Conservation (phyloP, 768 basidiomycete genomes). For the Cytidiella melzeri region DNA sequence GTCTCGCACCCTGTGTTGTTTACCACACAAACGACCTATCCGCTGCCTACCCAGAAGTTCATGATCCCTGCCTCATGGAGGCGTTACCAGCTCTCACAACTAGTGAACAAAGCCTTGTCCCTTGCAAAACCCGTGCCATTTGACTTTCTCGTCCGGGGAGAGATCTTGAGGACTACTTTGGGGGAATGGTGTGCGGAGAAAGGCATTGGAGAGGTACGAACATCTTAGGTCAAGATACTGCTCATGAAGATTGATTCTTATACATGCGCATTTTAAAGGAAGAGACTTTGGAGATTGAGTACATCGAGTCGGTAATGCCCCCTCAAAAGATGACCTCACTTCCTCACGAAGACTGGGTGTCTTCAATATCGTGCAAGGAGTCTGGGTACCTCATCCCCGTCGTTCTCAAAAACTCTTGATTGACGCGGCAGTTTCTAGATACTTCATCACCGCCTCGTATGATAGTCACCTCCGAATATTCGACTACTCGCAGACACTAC, state of each 20-base stretch:
- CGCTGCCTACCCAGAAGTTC: conserved; percentile 82
- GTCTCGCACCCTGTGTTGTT: conserved; percentile 58
- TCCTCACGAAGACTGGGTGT: conserved; percentile 93
- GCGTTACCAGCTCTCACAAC: conserved; percentile 94
- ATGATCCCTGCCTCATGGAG: conserved; percentile 88
- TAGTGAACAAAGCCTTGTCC: conserved; percentile 89
- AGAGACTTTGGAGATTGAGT: conserved; percentile 89
- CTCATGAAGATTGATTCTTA: background rate
- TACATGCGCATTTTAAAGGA: conserved; percentile 41
- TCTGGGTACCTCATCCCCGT: conserved; percentile 35
- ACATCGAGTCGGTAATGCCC: conserved; percentile 84
- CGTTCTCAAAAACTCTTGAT: background rate
- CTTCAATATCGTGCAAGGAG: conserved; percentile 60
- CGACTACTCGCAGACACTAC: conserved; percentile 56
- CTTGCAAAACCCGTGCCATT: conserved; percentile 77
- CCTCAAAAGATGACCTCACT: conserved; percentile 75
- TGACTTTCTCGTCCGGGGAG: conserved; percentile 86
- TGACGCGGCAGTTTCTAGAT: conserved; percentile 33
- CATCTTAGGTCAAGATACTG: background rate
- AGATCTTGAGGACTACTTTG: conserved; percentile 65
- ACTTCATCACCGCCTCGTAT: conserved; percentile 75
- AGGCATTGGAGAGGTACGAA: conserved; percentile 61
- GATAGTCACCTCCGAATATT: conserved; percentile 74
- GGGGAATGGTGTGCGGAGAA: conserved; percentile 70
- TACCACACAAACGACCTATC: conserved; percentile 66